Evolutionary conservation across 1,284 basidiomycete species (phyloP), one percentile per base, ranked within the genome.

Genomic region (Ustilago trichophora): DNA sequence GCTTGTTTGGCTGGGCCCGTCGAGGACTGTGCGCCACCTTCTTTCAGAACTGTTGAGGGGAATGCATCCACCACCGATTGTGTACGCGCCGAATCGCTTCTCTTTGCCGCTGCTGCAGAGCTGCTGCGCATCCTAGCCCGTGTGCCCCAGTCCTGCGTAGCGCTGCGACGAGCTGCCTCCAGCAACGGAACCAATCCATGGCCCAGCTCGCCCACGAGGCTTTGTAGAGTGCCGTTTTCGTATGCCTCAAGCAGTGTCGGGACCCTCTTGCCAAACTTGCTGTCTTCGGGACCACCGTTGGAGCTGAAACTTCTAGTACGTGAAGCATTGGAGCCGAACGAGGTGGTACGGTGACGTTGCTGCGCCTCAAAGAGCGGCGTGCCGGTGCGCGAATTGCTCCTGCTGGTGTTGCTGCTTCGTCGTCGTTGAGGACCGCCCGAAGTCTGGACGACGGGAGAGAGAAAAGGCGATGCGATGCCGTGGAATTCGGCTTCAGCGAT

Each of bases 101-200:
- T 49, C 24, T 37, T 63, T 19, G 37, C 36, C 1, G 52, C 22
- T 1, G 36, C 53, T 6, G 33, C 31, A 8, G 42, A 49, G 24
- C 42, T 63, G 42, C 58, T 49, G 11, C 47, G 53, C 51, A 65
- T 48, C 11, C 66, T 45, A 3, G 59, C 55, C 24, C 47, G 46
- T 9, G 73, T 66, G 15, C 76, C 76, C 77, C 77, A 78, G 29
- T 65, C 57, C 12, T 62, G 49, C 3, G 64, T 58, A 16, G 70
- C 74, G 42, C 75, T 78, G 24, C 77, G 62, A 7, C 77, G 63
- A 6, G 77, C 77, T 1, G 77, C 73, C 42, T 78, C 77, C 12
- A 78, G 54, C 44, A 54, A 41, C 1, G 55, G 55, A 1, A 78
- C 57, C 2, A 72, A 31, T 9, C 62, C 58, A 18, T 64, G 64